Evolutionary conservation across 2,329 filamentous ascomycete species (phyloP), one percentile per base, ranked within the genome.

Genomic region (Acephala macrosclerotiorum): DNA sequence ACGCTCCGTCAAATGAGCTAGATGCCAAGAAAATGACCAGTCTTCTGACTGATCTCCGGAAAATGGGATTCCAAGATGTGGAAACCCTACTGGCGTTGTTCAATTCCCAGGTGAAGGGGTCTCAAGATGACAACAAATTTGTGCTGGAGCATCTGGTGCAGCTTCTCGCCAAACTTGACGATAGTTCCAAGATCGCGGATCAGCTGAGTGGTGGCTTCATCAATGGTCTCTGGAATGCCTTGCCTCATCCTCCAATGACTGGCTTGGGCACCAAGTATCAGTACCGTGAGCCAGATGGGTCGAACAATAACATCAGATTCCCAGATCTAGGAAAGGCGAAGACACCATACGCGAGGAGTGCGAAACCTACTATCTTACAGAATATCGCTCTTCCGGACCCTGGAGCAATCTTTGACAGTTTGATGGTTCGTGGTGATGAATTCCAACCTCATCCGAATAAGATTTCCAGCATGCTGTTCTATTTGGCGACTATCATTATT

Each of bases 381-480:
- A 88, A 86, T 5, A 89, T 89, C 0, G 78, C 91, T 61, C 71
- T 74, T 25, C 91, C 91, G 0, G 91, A 93, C 71, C 88, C 91
- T 0, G 82, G 80, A 6, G 77, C 85, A 1, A 81, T 91, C 16
- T 91, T 88, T 59, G 89, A 91, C 71, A 81, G 83, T 4, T 78
- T 91, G 60, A 89, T 91, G 85, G 84, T 79, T 26, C 66, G 73
- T 45, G 83, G 74, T 66, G 79, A 74, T 65, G 80, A 8, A n/a
- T 86, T 87, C 67, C 83, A 87, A 67, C 81, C 87, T 62, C 91
- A 93, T 74, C 88, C 89, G 0, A 90, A 90, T 59, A 85, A 87
- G n/a, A 88, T 94, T 47, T 93, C 90, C 0, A 90, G 88, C 71
- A 87, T 93, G 79, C 80, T 94, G 18, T 93, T 92, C 76, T 93